These are phyloP conservation scores for Paramecium octaurelia DNA, from an alignment of 73 alveolate genomes.

Conservation along the genomic window DNA sequence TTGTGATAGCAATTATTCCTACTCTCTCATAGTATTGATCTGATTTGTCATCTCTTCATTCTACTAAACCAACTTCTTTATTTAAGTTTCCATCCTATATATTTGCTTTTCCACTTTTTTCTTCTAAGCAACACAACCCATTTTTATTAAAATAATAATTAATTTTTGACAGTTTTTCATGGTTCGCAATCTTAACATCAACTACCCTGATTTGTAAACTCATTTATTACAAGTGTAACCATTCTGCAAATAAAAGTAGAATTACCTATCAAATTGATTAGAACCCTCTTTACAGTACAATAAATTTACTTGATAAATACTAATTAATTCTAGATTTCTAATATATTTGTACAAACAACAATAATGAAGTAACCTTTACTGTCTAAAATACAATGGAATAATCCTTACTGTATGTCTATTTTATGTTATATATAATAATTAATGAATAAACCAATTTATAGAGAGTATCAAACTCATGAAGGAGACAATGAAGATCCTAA, in stretches of 20 bases:
- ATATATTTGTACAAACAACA: background rate
- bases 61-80: background rate
- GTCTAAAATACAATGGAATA: background rate
- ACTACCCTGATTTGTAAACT: too few relatives aligned
- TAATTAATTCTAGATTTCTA: too few relatives aligned
- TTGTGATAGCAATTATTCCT: background rate
- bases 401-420: background rate
- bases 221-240: too few relatives aligned
- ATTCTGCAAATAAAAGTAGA: too few relatives aligned
- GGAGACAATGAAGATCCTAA: background rate
- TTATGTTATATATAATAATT: background rate
- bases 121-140: conserved; percentile 2
- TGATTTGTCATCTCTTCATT: background rate
- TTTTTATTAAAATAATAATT: background rate
- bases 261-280: too few relatives aligned
- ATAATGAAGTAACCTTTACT: background rate
- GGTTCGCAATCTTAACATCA: background rate
- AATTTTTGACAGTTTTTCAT: background rate
- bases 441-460: background rate
- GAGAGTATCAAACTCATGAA: background rate
- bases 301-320: too few relatives aligned
- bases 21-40: background rate
- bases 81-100: background rate
- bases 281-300: too few relatives aligned
- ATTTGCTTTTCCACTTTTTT: background rate